These are phyloP conservation scores for Lactuca sativa DNA, from an alignment of 129 eudicot species.

Conservation along the genomic window DNA sequence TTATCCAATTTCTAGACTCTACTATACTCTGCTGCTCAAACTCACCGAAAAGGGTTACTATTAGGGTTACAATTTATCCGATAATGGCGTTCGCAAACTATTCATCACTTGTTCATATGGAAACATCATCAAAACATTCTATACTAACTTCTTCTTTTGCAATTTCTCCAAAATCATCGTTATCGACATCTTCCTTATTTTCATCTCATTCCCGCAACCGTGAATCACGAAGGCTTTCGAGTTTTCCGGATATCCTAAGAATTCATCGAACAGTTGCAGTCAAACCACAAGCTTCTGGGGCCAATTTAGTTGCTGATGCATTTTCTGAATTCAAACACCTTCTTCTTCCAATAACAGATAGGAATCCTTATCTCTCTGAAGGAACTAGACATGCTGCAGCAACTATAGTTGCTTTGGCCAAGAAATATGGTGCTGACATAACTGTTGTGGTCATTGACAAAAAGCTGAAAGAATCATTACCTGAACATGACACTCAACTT, in stretches of 20 bases:
- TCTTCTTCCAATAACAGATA: slow-evolving; percentile 91
- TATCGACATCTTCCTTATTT: slow-evolving; percentile 20
- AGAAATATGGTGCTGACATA: slow-evolving; percentile 95
- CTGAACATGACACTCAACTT: slow-evolving; percentile 85
- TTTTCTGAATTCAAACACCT: slow-evolving; percentile 84
- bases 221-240: slow-evolving; percentile 25
- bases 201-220: slow-evolving; percentile 14
- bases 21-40: slow-evolving; percentile 4
- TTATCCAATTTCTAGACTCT: slow-evolving; percentile 28
- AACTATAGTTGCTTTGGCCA: slow-evolving; percentile 90
- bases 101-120: slow-evolving; percentile 20
- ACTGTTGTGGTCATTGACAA: slow-evolving; percentile 94
- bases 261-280: slow-evolving; percentile 40
- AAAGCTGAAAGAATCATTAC: slow-evolving; percentile 71
- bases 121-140: slow-evolving; percentile 28
- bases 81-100: slow-evolving; percentile 34
- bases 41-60: slow-evolving; percentile 8
- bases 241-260: slow-evolving; percentile 14
- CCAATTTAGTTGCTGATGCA: slow-evolving; percentile 53
- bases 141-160: slow-evolving; percentile 19
- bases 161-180: slow-evolving; percentile 30
- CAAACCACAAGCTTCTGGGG: slow-evolving; percentile 62
- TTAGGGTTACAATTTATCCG: slow-evolving; percentile 29
- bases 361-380: slow-evolving; percentile 92
- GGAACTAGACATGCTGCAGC: slow-evolving; percentile 96